Evolutionary conservation across 2,329 filamentous ascomycete genomes (phyloP).

Genomic region (Neobulgaria alba): DNA sequence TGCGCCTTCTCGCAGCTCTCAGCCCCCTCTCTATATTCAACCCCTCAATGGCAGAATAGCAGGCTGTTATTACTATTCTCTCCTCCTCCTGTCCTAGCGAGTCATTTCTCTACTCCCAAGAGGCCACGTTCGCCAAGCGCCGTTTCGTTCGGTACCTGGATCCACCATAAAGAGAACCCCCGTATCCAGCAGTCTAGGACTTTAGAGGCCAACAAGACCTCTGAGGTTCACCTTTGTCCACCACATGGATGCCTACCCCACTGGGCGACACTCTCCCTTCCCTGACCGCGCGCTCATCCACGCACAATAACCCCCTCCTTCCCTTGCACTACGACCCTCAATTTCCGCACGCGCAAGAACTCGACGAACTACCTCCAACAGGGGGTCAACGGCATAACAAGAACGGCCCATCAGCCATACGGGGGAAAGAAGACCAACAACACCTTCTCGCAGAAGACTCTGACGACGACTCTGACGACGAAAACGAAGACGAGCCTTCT

Average conservation of each 20-base stretch:
- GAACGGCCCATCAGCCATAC: neutral
- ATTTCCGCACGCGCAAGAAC: constrained; percentile 25
- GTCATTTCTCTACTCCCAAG: constrained; percentile 5
- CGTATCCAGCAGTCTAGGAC: constrained; percentile 2
- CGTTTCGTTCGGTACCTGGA: constrained; percentile 13
- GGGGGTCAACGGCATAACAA: constrained; percentile 2
- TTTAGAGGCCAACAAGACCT: constrained; percentile 28
- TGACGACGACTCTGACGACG: constrained; percentile 27
- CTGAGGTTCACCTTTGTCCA: constrained; percentile 17
- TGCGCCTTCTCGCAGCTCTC: neutral
- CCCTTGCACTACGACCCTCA: constrained; percentile 25
- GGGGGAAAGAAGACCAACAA: constrained; percentile 16
- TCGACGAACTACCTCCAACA: constrained; percentile 19
- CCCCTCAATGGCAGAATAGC: neutral
- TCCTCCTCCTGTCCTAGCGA: too few species aligned
- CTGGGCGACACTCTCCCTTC: constrained; percentile 30
- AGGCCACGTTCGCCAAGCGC: constrained; percentile 23
- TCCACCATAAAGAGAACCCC: neutral
- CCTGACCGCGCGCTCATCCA: constrained; percentile 17
- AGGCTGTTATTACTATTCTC: neutral
- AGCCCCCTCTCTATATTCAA: neutral
- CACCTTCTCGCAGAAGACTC: constrained; percentile 23
- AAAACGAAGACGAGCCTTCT: constrained; percentile 19
- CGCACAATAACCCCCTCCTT: constrained; percentile 16
- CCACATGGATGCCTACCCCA: constrained; percentile 35